Evolutionary conservation across 108 stramenopile species (phyloP).

Genomic region (Fragilaria crotonensis): DNA sequence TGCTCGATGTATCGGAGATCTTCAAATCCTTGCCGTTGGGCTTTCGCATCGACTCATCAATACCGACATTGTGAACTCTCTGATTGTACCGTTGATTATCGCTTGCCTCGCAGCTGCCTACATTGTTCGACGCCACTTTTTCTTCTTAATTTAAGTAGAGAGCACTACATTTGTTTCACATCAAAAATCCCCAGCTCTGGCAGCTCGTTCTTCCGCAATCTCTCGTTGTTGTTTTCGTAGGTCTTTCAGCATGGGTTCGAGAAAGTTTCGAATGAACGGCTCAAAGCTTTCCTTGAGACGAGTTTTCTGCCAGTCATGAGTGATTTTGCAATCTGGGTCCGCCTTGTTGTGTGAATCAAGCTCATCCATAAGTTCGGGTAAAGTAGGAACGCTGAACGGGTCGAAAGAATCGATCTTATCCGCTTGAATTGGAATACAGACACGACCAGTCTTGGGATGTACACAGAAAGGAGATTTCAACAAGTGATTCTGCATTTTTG

Average conservation of each 20-base stretch:
- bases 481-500: constrained; percentile 98
- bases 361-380: constrained; percentile 65
- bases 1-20: constrained; percentile 57
- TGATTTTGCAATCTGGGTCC: constrained; percentile 3
- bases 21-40: constrained; percentile 48
- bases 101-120: constrained; percentile 14
- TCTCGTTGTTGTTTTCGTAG: constrained; percentile 45
- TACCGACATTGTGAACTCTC: constrained; percentile 63
- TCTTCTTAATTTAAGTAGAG: constrained; percentile 32
- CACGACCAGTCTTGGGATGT: constrained; percentile 98
- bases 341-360: constrained; percentile 45
- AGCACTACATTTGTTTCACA: not conserved
- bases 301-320: constrained; percentile 78
- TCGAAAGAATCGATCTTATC: constrained; percentile 62
- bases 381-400: constrained; percentile 83
- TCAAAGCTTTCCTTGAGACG: constrained; percentile 67
- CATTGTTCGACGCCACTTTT: constrained; percentile 34
- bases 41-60: constrained; percentile 47
- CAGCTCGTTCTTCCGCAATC: constrained; percentile 65
- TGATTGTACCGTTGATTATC: constrained; percentile 43
- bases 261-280: constrained; percentile 66
- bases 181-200: constrained; percentile 81
- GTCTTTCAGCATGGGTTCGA: constrained; percentile 77
- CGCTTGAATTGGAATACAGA: constrained; percentile 93
- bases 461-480: constrained; percentile 98